phyloP scores from a whole-genome alignment of 2,329 filamentous ascomycete species.

The Sarocladium strictum region DNA sequence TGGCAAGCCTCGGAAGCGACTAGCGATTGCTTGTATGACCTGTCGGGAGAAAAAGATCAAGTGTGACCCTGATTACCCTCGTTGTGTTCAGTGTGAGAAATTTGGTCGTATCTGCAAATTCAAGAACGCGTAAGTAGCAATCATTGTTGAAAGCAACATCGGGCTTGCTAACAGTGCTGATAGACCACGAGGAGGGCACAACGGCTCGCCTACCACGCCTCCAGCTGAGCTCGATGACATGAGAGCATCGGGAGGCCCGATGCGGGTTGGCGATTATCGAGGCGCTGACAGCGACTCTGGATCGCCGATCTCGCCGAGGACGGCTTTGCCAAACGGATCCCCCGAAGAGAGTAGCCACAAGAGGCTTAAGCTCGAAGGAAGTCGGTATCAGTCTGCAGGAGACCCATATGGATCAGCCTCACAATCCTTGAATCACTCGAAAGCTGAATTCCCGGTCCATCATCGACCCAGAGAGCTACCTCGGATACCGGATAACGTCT shows the following conservation, averaged over 20 bases:
- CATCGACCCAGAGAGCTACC: constrained; percentile 33
- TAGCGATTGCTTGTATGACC: constrained; percentile 88
- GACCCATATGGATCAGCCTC: constrained; percentile 35
- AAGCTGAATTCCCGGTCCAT: constrained; percentile 30
- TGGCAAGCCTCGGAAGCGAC: constrained; percentile 83
- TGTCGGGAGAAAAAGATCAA: constrained; percentile 98
- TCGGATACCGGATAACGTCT: constrained; percentile 42
- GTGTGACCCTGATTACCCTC: constrained; percentile 81
- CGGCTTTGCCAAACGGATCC: constrained; percentile 26
- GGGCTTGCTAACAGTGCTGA: constrained; percentile 12
- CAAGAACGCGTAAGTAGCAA: constrained; percentile 68
- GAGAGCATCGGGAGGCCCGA: constrained; percentile 27
- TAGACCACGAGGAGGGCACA: constrained; percentile 53
- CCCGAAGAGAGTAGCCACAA: constrained; percentile 37
- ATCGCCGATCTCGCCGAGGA: constrained; percentile 42
- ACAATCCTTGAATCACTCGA: constrained; percentile 25
- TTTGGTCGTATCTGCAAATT: constrained; percentile 81
- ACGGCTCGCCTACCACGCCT: constrained; percentile 48
- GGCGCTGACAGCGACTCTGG: constrained; percentile 38
- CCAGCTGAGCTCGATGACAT: constrained; percentile 43
- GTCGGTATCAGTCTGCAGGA: background rate
- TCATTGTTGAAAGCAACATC: constrained; percentile 19
- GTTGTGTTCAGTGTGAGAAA: constrained; percentile 88
- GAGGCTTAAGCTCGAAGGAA: constrained; percentile 36
- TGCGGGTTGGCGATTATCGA: constrained; percentile 28